Percentiles rank a stretch among this genome's conserved stretches.
Conservation (phyloP, 1,139 yeast genomes). For the Kodamaea sp. region DNA sequence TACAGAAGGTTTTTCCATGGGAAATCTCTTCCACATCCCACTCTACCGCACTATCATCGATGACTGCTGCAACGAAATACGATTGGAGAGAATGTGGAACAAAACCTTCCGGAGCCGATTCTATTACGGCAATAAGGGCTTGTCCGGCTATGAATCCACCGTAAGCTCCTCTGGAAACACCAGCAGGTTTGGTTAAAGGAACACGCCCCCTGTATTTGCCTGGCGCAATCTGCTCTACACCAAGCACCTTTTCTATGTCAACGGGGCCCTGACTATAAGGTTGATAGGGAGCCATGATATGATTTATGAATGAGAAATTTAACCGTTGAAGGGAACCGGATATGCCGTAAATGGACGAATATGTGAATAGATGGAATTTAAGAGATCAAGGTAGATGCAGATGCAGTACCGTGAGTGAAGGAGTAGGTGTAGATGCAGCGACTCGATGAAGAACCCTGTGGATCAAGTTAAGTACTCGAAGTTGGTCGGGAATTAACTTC, state of each 20-base stretch:
- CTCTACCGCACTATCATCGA: slow-evolving; percentile 28
- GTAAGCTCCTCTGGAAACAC: slow-evolving; percentile 41
- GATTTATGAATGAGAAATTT: no score
- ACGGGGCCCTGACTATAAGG: slow-evolving; percentile 4
- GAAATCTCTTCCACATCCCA: slow-evolving; percentile 36
- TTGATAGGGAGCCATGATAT: no score
- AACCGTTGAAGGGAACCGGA: no score
- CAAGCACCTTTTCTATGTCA: slow-evolving; percentile 21
- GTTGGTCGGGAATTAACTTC: no score
- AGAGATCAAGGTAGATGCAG: no score
- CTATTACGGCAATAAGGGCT: slow-evolving; percentile 40
- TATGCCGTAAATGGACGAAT: no score
- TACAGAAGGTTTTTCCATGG: slow-evolving; percentile 39
- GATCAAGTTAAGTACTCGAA: no score
- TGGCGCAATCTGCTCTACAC: slow-evolving; percentile 23
- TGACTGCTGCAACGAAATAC: slow-evolving; percentile 44
- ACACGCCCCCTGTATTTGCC: slow-evolving; percentile 26
- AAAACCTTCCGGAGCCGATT: slow-evolving; percentile 29
- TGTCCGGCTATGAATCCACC: slow-evolving; percentile 45
- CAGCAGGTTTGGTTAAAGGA: slow-evolving; percentile 39
- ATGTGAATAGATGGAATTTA: no score
- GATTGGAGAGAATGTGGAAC: slow-evolving; percentile 43
- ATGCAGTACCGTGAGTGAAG: no score
- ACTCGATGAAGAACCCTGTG: no score
- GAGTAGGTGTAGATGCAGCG: no score